Conservation (phyloP, 768 basidiomycete genomes). For the Psilocybe tampanensis region DNA sequence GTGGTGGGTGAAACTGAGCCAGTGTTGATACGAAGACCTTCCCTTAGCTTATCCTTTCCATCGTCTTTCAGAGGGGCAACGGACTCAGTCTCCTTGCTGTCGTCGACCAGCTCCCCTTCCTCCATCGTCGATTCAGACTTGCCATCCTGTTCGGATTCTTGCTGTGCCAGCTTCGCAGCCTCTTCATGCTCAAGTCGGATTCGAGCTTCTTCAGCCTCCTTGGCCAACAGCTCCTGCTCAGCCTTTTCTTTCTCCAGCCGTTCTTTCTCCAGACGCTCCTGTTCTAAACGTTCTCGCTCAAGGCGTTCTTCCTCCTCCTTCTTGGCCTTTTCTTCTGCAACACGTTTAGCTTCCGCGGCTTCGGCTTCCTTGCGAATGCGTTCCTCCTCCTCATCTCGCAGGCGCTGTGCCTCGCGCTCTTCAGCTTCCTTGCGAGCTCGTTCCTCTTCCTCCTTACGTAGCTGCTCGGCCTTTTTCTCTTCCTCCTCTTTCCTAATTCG, state of each 20-base stretch:
- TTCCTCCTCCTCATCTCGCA: slow-evolving; percentile 35
- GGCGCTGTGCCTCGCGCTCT: slow-evolving; percentile 37
- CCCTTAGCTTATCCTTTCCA: slow-evolving; percentile 50
- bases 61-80: slow-evolving; percentile 39
- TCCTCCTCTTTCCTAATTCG: slow-evolving; percentile 43
- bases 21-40: slow-evolving; percentile 68
- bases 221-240: slow-evolving; percentile 36
- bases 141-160: slow-evolving; percentile 33
- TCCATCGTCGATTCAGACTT: slow-evolving; percentile 21
- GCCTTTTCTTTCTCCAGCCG: slow-evolving; percentile 38
- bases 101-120: slow-evolving; percentile 25
- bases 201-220: slow-evolving; percentile 42
- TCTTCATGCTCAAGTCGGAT: slow-evolving; percentile 45
- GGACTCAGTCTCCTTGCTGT: slow-evolving; percentile 15
- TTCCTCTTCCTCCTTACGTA: slow-evolving; percentile 35
- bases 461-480: slow-evolving; percentile 41
- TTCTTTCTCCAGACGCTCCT: slow-evolving; percentile 35
- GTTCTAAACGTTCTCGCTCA: slow-evolving; percentile 35
- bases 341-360: slow-evolving; percentile 36
- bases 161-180: slow-evolving; percentile 41
- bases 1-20: slow-evolving; percentile 42
- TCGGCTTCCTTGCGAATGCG: slow-evolving; percentile 40
- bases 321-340: slow-evolving; percentile 39
- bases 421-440: slow-evolving; percentile 47
- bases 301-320: slow-evolving; percentile 47